A percentile compares a stretch with the other conserved stretches of the same genome.
phyloP scores from a whole-genome alignment of 306 rosid genomes.

The Malus sylvestris region DNA sequence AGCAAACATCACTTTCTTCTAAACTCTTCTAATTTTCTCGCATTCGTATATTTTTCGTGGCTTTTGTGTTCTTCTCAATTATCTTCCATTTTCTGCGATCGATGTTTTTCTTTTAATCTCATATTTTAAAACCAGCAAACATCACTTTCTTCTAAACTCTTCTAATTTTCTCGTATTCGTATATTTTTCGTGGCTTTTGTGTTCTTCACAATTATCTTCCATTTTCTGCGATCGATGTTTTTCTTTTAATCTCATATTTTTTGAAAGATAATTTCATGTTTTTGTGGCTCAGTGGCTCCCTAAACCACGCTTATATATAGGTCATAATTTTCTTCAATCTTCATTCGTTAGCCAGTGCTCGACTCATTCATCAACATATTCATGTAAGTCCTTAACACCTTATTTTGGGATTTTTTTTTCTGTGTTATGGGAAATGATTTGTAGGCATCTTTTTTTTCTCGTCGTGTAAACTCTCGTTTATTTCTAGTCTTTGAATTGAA shows the following conservation, averaged over 20 bases:
- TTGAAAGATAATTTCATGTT: background rate
- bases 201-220: conserved; percentile 7
- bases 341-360: background rate
- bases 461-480: background rate
- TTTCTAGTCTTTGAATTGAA: background rate
- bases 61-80: background rate
- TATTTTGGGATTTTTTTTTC: no score
- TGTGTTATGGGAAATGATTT: no score
- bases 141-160: conserved; percentile 13
- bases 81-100: conserved; percentile 10
- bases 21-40: conserved; percentile 2
- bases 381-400: background rate
- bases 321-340: background rate
- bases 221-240: background rate
- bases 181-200: conserved; percentile 5
- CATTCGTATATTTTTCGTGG: conserved; percentile 1
- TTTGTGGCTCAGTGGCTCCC: background rate
- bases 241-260: background rate
- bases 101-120: background rate
- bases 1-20: conserved; percentile 7
- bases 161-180: background rate
- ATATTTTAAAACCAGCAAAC: background rate
- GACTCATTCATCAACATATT: background rate
- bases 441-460: background rate
- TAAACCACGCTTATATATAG: background rate